These are phyloP conservation scores for Drechslerella coelobrocha DNA, from an alignment of 2,329 filamentous ascomycete species.

Conservation along the genomic window DNA sequence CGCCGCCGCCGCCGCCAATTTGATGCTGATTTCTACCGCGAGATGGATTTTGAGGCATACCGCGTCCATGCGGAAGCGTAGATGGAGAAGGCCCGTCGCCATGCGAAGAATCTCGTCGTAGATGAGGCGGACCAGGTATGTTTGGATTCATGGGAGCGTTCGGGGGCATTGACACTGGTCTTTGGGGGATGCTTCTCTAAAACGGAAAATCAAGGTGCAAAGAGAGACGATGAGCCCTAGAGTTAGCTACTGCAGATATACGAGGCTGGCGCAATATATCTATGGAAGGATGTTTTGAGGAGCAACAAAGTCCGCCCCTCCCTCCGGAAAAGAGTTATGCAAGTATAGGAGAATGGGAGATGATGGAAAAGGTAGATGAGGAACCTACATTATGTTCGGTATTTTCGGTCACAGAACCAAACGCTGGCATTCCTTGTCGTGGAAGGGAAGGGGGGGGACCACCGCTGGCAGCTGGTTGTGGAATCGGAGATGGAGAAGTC, in stretches of 20 bases:
- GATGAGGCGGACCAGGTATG: slow-evolving; percentile 68
- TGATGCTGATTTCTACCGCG: slow-evolving; percentile 62
- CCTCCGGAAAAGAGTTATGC: too few species aligned
- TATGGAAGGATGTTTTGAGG: too few species aligned
- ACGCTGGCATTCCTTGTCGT: slow-evolving; percentile 51
- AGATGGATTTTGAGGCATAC: slow-evolving; percentile 57
- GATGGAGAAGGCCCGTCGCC: slow-evolving; percentile 69
- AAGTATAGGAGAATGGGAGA: slow-evolving; percentile 53
- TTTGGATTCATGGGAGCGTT: slow-evolving; percentile 66
- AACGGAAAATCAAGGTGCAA: slow-evolving; percentile 57
- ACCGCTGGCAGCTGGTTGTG: slow-evolving; percentile 81
- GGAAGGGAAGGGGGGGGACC: slow-evolving; percentile 75
- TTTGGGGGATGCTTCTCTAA: slow-evolving; percentile 64
- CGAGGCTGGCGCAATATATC: too few species aligned
- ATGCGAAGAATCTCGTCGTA: slow-evolving; percentile 84
- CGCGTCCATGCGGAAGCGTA: slow-evolving; percentile 61
- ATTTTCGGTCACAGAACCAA: slow-evolving; percentile 50
- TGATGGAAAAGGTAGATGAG: slow-evolving; percentile 43
- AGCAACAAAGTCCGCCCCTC: too few species aligned
- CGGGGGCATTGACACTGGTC: slow-evolving; percentile 69
- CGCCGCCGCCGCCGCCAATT: slow-evolving; percentile 57
- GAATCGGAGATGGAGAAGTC: slow-evolving; percentile 90
- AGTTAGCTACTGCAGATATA: not conserved
- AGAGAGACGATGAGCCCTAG: slow-evolving; percentile 31
- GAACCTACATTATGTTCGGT: slow-evolving; percentile 28